A percentile compares a stretch with the other conserved stretches of the same genome.
phyloP scores from a whole-genome alignment of 31 red algal species.

The Asparagopsis taxiformis region DNA sequence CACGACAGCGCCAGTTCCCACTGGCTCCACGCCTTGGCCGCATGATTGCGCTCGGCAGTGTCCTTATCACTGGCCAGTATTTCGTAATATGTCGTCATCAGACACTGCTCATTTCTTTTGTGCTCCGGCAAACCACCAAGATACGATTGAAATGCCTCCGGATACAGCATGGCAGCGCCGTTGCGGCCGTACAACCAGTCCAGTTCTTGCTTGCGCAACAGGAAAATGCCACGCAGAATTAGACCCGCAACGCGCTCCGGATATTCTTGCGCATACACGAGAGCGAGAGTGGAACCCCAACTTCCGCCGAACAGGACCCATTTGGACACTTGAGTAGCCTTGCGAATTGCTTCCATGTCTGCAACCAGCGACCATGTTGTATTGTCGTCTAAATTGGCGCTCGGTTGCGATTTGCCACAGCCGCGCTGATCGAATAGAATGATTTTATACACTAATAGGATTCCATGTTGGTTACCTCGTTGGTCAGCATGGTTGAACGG shows the following conservation, averaged over 20 bases:
- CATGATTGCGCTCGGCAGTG: conserved; percentile 20
- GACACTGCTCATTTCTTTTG: conserved; percentile 6
- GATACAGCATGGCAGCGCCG: conserved; percentile 55
- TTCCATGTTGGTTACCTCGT: too few relatives aligned
- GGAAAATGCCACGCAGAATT: conserved; percentile 72
- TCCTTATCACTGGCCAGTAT: conserved; percentile 26
- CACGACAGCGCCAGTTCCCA: conserved; percentile 48
- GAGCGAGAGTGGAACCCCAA: conserved; percentile 74
- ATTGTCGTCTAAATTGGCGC: conserved; percentile 64
- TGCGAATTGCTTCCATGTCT: conserved; percentile 74
- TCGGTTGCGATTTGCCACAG: conserved; percentile 53
- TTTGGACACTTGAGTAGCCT: conserved; percentile 27
- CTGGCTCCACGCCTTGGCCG: conserved; percentile 55
- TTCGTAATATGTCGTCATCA: conserved; percentile 34
- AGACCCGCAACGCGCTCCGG: conserved; percentile 53
- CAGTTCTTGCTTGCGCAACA: conserved; percentile 59
- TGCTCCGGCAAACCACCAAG: conserved; percentile 26
- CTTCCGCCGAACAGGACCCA: conserved; percentile 80
- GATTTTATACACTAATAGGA: conserved; percentile 68
- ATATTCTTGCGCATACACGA: conserved; percentile 71
- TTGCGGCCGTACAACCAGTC: conserved; percentile 67
- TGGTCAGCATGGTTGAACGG: too few relatives aligned
- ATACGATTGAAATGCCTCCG: conserved; percentile 60
- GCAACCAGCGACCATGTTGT: conserved; percentile 63
- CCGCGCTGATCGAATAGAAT: conserved; percentile 89